Evolutionary conservation across 345 rosid genomes (phyloP).

Genomic region (Mangifera indica): DNA sequence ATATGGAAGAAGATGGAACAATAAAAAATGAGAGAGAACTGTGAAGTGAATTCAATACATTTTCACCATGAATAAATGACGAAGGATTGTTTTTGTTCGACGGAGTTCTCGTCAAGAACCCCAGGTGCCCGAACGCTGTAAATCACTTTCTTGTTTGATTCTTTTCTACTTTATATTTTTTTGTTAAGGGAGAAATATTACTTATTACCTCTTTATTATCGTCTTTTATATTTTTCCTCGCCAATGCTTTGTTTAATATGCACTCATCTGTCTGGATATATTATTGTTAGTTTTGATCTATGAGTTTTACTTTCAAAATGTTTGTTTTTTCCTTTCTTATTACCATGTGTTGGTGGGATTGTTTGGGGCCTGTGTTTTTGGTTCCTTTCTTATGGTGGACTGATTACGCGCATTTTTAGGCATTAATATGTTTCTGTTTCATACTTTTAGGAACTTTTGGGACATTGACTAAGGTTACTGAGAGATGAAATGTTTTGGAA

Average conservation of each 20-base stretch:
- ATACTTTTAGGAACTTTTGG: constrained; percentile 20
- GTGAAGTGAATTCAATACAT: too few relatives aligned
- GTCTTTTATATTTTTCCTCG: not conserved
- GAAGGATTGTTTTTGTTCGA: constrained; percentile 20
- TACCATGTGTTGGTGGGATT: not conserved
- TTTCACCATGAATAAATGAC: constrained; percentile 15
- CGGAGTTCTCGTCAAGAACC: constrained; percentile 16
- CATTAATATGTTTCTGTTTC: not conserved
- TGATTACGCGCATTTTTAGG: not conserved
- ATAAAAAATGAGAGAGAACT: not conserved
- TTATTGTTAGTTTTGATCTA: constrained; percentile 18
- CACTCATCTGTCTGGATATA: constrained; percentile 15
- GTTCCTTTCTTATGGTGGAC: not conserved
- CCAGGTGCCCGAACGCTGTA: constrained; percentile 25
- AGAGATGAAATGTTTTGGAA: constrained; percentile 18
- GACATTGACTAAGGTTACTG: constrained; percentile 26
- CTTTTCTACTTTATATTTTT: constrained; percentile 2
- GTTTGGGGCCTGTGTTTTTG: constrained; percentile 26
- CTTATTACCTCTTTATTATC: not conserved
- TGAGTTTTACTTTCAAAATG: constrained; percentile 12
- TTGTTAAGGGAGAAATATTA: not conserved
- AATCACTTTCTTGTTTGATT: constrained; percentile 25
- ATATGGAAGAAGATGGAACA: not conserved
- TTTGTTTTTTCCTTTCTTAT: not conserved
- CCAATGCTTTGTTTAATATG: not conserved